Percentiles rank a stretch among this genome's conserved stretches.
These are phyloP conservation scores for Oropetium thomaeum DNA, from an alignment of 176 grass and related monocot species.

Conservation along the genomic window DNA sequence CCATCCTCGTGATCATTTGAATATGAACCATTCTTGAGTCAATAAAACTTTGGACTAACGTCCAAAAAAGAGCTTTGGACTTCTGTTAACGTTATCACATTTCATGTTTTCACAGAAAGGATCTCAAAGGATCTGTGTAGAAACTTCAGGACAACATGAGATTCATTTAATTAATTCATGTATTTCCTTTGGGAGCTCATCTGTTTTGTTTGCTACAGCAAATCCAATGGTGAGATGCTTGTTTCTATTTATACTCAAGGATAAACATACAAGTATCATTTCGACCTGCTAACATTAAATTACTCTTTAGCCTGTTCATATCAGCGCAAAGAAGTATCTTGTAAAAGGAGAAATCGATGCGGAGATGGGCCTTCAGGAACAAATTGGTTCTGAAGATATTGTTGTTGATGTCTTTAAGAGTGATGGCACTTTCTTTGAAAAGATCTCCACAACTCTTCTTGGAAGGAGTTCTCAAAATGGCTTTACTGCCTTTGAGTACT, in stretches of 20 bases:
- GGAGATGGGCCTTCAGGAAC: constrained; percentile 42
- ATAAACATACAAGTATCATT: background rate
- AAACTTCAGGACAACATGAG: constrained; percentile 75
- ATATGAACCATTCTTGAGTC: constrained; percentile 16
- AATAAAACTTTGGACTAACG: too few relatives aligned
- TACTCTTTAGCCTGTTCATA: constrained; percentile 58
- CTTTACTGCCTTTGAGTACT: constrained; percentile 69
- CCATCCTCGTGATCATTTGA: constrained; percentile 9
- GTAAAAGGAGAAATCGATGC: constrained; percentile 86
- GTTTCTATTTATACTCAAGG: constrained; percentile 16
- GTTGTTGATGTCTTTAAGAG: constrained; percentile 66
- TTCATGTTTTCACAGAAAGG: constrained; percentile 64
- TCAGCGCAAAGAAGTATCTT: constrained; percentile 89
- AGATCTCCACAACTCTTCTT: constrained; percentile 51
- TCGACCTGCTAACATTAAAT: constrained; percentile 17
- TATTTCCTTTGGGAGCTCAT: constrained; percentile 77
- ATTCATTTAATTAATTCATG: constrained; percentile 85
- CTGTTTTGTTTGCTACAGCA: constrained; percentile 66
- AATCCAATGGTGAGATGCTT: constrained; percentile 47
- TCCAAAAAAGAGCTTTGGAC: too few relatives aligned
- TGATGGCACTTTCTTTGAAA: constrained; percentile 44
- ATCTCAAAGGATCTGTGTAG: constrained; percentile 76
- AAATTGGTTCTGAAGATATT: constrained; percentile 64
- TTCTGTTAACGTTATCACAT: constrained; percentile 13
- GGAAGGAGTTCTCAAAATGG: constrained; percentile 47